A percentile compares a stretch with the other conserved stretches of the same genome.
These are phyloP conservation scores for Tephrocybe sp. DNA, from an alignment of 768 basidiomycete genomes.

Conservation along the genomic window DNA sequence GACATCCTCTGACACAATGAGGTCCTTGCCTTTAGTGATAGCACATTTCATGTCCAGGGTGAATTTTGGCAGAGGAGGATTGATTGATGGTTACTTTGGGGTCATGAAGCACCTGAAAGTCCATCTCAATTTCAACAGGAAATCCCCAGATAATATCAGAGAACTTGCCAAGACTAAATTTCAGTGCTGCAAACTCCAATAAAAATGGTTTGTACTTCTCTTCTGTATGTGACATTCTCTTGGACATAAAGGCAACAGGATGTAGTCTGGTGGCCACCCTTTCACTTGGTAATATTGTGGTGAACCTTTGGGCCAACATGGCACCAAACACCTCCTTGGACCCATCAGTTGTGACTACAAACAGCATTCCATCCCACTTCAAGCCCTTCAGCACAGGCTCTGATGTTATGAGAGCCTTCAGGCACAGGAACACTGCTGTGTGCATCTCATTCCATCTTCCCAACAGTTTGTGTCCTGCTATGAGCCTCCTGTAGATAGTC, in stretches of 20 bases:
- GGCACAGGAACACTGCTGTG: constrained; percentile 19
- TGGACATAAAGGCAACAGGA: constrained; percentile 31
- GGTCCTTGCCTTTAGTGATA: too few relatives aligned
- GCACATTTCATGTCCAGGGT: too few relatives aligned
- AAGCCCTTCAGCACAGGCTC: constrained; percentile 32
- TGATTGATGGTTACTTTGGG: too few relatives aligned
- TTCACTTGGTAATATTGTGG: constrained; percentile 18
- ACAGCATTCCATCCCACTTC: constrained; percentile 29
- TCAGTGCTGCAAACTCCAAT: too few relatives aligned
- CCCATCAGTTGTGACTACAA: constrained; percentile 35
- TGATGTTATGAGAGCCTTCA: constrained; percentile 30
- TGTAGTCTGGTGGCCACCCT: constrained; percentile 14
- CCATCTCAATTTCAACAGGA: too few relatives aligned
- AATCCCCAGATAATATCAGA: too few relatives aligned
- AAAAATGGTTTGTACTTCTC: constrained; percentile 31
- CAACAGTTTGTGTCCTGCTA: too few relatives aligned
- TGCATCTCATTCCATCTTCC: constrained; percentile 18
- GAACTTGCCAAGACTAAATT: too few relatives aligned
- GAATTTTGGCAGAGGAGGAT: too few relatives aligned
- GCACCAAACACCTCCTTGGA: constrained; percentile 32
- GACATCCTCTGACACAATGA: too few relatives aligned
- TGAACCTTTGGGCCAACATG: constrained; percentile 25
- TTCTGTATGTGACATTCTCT: constrained; percentile 25
- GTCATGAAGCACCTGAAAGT: too few relatives aligned
- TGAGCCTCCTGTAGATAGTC: too few relatives aligned